Percentiles rank a stretch among this genome's conserved stretches.
phyloP scores from a whole-genome alignment of 768 basidiomycete species.

The Lactifluus echinatus region DNA sequence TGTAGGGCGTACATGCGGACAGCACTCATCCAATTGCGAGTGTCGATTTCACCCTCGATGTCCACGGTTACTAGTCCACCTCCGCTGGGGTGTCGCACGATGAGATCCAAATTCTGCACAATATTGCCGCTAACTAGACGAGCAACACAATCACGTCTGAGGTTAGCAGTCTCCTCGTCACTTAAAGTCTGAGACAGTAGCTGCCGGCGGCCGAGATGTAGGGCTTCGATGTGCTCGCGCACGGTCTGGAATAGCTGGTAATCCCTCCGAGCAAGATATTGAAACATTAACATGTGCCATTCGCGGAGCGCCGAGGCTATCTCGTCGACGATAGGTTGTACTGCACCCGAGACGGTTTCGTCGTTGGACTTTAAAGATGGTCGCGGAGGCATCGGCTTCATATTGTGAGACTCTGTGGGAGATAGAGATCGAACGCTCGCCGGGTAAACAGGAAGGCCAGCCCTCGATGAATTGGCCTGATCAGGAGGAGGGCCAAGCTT shows the following conservation, averaged over 20 bases:
- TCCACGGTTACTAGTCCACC: constrained; percentile 89
- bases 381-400: constrained; percentile 77
- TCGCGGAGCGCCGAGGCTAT: constrained; percentile 93
- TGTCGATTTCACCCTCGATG: constrained; percentile 72
- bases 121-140: constrained; percentile 85
- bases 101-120: constrained; percentile 86
- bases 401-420: constrained; percentile 51
- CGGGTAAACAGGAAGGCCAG: constrained; percentile 64
- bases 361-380: constrained; percentile 94
- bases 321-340: constrained; percentile 92
- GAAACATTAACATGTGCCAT: constrained; percentile 90
- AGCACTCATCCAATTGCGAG: constrained; percentile 80
- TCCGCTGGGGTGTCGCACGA: constrained; percentile 91
- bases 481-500: constrained; percentile 68
- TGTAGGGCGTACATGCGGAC: constrained; percentile 91
- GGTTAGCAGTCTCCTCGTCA: constrained; percentile 71
- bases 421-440: constrained; percentile 61
- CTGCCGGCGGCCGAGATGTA: constrained; percentile 88
- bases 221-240: constrained; percentile 79
- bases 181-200: constrained; percentile 81
- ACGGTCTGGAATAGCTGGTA: constrained; percentile 85
- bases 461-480: constrained; percentile 63
- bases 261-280: constrained; percentile 81
- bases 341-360: constrained; percentile 75
- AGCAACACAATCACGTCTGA: constrained; percentile 81